Base-by-base conservation (phyloP, 2,329 filamentous ascomycete genomes). In the Knoxdaviesia proteae region DNA sequence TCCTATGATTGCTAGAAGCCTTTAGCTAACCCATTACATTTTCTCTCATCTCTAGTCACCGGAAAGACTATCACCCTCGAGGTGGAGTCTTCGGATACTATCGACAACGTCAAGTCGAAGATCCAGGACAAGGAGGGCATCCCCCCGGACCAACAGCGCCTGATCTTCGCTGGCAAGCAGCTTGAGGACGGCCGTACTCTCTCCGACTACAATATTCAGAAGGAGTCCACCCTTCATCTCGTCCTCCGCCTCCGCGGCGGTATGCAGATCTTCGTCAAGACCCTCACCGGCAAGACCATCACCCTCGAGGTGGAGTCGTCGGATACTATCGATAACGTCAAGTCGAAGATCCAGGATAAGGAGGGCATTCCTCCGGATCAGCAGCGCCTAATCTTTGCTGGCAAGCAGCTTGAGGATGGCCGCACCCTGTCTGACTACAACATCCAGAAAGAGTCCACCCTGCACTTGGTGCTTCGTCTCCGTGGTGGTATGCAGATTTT, bases 101-200 rank as follows among this genome's bases (percentile, higher is more conserved):
- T 93, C 56, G 84, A 94, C 65, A 93, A 93, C 49, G 87, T 94
- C 1, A 94, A 94, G 68, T 71, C 67, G 5, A 94, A 94, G 72
- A 94, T 94, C 32, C 82, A 88, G 53, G 82, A 88, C 51, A 88
- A 88, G 72, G 82, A 88, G 62, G 87, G 87, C 30, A 94, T 94
- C 43, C 87, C 87, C 1, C 87, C 87, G 2, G 87, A 94, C 61
- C 87, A 94, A 61, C 87, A 94, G 63, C 84, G 87, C 53, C 65
- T 94, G 8, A 93, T 94, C 57, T 93, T 93, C 49, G 84, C 86
- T 40, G 86, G 86, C 46, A 94, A 94, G 74, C 84, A 94, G 61
- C 64, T 94, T 1, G 84, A 94, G 58, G 86, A 94, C 52, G 87
- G 87, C 40, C 82, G 87, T 29, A 94, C 87, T 1, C 68, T 94